Percentiles rank a stretch among this genome's conserved stretches.
Evolutionary conservation across 257 asterid genomes (phyloP).

Genomic region (Solanum appendiculatum): DNA sequence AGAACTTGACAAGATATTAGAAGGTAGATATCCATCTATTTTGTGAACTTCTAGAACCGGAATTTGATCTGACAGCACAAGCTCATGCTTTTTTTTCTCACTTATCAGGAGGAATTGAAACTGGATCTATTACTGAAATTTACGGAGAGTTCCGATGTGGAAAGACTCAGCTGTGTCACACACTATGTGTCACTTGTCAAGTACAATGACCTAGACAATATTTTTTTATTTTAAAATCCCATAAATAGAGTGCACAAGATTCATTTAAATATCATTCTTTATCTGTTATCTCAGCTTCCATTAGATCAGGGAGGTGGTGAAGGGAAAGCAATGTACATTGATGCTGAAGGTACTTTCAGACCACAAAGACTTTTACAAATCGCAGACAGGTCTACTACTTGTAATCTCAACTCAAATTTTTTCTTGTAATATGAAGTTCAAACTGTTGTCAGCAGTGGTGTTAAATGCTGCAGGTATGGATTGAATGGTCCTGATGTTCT

Average conservation of each 20-base stretch:
- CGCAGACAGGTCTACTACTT: conserved; percentile 64
- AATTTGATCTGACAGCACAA: neutral
- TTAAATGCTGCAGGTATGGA: conserved; percentile 53
- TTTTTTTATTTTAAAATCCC: neutral
- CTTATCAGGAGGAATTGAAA: conserved; percentile 81
- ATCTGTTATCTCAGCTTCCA: conserved; percentile 54
- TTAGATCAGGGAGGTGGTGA: conserved; percentile 97
- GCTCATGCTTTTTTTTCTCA: neutral
- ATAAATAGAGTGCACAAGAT: neutral
- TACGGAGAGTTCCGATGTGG: conserved; percentile 95
- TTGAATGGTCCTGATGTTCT: conserved; percentile 88
- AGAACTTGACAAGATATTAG: conserved; percentile 88
- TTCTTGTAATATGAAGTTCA: neutral
- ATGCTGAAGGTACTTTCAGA: conserved; percentile 96
- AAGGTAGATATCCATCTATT: conserved; percentile 33
- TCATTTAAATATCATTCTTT: neutral
- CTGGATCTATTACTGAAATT: conserved; percentile 86
- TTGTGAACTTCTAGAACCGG: neutral
- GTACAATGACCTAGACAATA: conserved; percentile 20
- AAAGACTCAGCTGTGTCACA: conserved; percentile 96
- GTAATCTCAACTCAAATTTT: neutral
- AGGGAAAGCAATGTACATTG: conserved; percentile 97
- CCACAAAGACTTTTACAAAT: conserved; percentile 95
- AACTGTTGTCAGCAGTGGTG: neutral
- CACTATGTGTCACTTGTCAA: conserved; percentile 92